Conservation (phyloP, 495 filamentous ascomycete species). For the Amphirosellinia nigrospora region DNA sequence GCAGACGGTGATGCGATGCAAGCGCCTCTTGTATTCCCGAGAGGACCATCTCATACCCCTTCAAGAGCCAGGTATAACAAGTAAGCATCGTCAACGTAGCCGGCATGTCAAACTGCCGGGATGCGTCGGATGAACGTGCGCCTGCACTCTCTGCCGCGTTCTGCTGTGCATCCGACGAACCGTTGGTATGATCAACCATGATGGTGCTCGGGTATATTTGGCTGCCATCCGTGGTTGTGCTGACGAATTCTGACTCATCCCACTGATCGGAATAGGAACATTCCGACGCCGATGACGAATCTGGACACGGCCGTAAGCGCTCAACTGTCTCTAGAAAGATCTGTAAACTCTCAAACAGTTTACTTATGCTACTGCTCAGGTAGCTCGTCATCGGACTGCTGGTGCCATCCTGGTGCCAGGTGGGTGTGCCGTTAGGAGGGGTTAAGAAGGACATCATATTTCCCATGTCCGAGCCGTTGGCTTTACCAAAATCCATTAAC, state of each 20-base stretch:
- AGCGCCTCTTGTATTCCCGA: conserved; percentile 10
- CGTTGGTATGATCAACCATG: not conserved
- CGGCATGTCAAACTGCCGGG: conserved; percentile 11
- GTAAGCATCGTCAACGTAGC: conserved; percentile 17
- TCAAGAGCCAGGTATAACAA: conserved; percentile 17
- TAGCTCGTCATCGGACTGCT: not conserved
- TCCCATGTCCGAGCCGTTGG: not conserved
- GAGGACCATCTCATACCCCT: conserved; percentile 16
- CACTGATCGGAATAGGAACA: conserved; percentile 16
- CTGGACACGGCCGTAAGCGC: not conserved
- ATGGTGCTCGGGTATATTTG: not conserved
- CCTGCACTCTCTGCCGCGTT: not conserved
- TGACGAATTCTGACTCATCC: conserved; percentile 16
- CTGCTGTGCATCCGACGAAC: not conserved
- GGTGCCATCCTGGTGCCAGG: not conserved
- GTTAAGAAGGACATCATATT: conserved; percentile 13
- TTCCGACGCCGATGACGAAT: conserved; percentile 11
- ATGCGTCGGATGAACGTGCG: not conserved
- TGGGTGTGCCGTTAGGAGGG: not conserved
- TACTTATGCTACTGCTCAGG: not conserved
- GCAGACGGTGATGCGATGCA: conserved; percentile 8
- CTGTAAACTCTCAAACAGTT: not conserved
- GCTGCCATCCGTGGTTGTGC: conserved; percentile 11
- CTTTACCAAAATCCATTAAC: conserved; percentile 13
- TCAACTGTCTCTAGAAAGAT: not conserved